Evolutionary conservation across 23 red algal genomes (phyloP), one percentile per base, ranked within the genome.

Genomic region (Gracilaria gracilis): DNA sequence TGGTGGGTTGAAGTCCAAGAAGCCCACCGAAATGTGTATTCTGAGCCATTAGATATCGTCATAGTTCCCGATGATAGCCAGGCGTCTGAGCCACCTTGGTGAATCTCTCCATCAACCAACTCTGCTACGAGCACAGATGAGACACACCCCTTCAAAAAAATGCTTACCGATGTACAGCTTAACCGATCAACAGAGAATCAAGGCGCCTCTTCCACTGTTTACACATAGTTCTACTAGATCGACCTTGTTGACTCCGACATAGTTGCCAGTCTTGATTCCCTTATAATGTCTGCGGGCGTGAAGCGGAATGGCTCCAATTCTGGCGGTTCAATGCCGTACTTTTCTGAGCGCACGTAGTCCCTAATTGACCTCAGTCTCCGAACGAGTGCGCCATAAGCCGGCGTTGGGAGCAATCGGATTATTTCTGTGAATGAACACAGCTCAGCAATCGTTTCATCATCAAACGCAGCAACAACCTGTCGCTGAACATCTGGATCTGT

Each of bases 401-500:
- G 57, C 2, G 40, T 83, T 12, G 89, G 89, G 36, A 83, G 53
- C 42, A 92, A 64, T 47, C 89, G 61, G 6, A 92, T 79, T 15
- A 61, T 61, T 64, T 92, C 89, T 8, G 80, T 65, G 35, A 92
- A 84, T 36, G 44, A n/a, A 24, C 89, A 27, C 4, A 92, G 28
- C 29, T 83, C 38, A 29, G 69, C 67, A 73, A 83, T 38, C 4
- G 33, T 77, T 14, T 92, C 89, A 83, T 92, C 89, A 38, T 92
- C 55, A 23, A 92, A 44, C 23, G 70, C 61, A 27, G 31, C 65
- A 14, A 92, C 66, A 15, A 79, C 89, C 12, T 21, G 51, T 53
- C 36, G 23, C 39, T 92, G 89, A 78, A 76, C 80, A 33, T 83
- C 80, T 50, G 89, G 69, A 76, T 92, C 89, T 38, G 89, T 55